Conservation (phyloP, 2,329 filamentous ascomycete species). For the Fusarium secorum region DNA sequence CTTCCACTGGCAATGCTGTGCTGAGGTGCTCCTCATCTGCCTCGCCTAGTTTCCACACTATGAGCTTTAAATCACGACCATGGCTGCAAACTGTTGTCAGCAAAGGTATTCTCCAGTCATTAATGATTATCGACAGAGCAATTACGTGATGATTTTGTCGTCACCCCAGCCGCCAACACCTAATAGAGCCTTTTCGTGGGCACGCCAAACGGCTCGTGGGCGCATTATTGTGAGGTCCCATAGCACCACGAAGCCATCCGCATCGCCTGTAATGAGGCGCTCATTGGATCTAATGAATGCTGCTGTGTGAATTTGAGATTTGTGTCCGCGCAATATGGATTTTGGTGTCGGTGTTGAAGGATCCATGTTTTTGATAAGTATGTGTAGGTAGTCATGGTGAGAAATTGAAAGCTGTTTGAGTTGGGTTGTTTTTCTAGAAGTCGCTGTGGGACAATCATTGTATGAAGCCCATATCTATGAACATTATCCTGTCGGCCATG, state of each 20-base stretch:
- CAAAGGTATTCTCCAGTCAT: not conserved
- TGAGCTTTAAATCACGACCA: constrained; percentile 85
- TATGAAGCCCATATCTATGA: not conserved
- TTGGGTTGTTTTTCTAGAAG: not conserved
- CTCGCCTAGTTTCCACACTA: constrained; percentile 78
- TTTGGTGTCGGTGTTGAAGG: constrained; percentile 52
- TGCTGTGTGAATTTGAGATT: constrained; percentile 78
- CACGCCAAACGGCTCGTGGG: constrained; percentile 83
- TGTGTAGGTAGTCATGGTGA: constrained; percentile 6
- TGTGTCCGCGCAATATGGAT: constrained; percentile 84
- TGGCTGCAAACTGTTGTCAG: constrained; percentile 63
- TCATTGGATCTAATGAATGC: constrained; percentile 76
- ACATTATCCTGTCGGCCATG: not conserved
- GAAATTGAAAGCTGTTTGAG: not conserved
- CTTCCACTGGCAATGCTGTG: constrained; percentile 75
- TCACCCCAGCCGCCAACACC: constrained; percentile 74
- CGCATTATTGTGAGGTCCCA: constrained; percentile 88
- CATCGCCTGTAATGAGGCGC: constrained; percentile 85
- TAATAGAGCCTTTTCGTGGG: constrained; percentile 80
- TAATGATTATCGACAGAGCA: not conserved
- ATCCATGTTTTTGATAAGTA: constrained; percentile 38
- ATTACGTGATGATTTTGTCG: constrained; percentile 85
- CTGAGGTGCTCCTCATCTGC: constrained; percentile 71
- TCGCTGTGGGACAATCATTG: constrained; percentile 10
- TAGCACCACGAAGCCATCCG: constrained; percentile 85